Base-by-base conservation (phyloP, 768 basidiomycete species). In the Lentinula aciculospora region DNA sequence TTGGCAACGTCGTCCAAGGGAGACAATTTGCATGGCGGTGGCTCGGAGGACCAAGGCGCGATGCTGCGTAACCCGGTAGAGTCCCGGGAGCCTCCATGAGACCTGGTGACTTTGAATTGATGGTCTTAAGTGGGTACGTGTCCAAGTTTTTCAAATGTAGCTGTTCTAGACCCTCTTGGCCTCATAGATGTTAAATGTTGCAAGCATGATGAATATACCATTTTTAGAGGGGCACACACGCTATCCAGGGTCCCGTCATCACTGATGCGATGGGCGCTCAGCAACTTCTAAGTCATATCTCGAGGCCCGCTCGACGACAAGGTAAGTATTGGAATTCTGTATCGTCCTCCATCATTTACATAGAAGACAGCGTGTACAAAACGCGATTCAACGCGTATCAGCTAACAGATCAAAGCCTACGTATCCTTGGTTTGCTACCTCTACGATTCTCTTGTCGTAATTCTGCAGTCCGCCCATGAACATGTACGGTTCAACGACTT, bases 341-440 rank as follows among this genome's bases (percentile, higher is more conserved):
- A n/a, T n/a, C n/a, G n/a, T n/a, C n/a, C n/a, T n/a, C n/a, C n/a
- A 23, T 42, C 21, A 17, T 19, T 3, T 19, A 2, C 8, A 21
- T 23, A 23, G 4, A 19, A 21, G 4, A 23, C 3, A 3, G 12
- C 23, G 5, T 40, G 39, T 17, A 40, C n/a, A 15, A 40, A 40
- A 3, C 13, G 21, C 10, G 7, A 19, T 44, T 15, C 21, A 47
- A 25, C 25, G 10, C n/a, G n/a, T n/a, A n/a, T n/a, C n/a, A n/a
- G n/a, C n/a, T n/a, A n/a, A n/a, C 46, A 27, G 46, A 28, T 47
- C 46, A 36, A 62, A 64, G 4, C 62, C 63, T 32, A 58, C 46
- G 31, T 64, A 64, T 17, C 61, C 61, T 25, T 60, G 49, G 21
- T 57, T 56, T 42, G 36, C 61, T 13, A 34, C 25, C 12, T 60